Evolutionary conservation across 2,329 filamentous ascomycete species (phyloP), one percentile per base, ranked within the genome.

Genomic region (Paecilomyces sp.): DNA sequence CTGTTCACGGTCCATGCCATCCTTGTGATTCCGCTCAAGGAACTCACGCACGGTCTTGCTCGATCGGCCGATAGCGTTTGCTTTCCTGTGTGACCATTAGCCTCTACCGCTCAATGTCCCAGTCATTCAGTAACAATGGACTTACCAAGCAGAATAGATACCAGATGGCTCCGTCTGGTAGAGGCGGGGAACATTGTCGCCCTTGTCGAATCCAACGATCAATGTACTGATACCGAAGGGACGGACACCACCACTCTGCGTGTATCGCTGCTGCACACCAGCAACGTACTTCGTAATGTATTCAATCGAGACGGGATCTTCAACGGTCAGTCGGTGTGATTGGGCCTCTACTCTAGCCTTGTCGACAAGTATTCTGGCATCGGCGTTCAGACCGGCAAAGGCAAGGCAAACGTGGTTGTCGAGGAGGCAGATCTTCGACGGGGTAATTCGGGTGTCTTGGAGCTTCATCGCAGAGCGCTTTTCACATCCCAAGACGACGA

Each of bases 241-340:
- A 71, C 94, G 84, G 57, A 99, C 94, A 84, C 94, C 94, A 81
- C 94, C 94, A 72, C 92, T 96, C 83, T 99, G 94, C 55, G 94
- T 99, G 83, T 99, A 99, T 77, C 92, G 87, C 83, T 99, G 94
- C 83, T 99, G 94, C 68, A 99, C 94, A 60, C 93, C 91, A 58
- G 94, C 94, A 64, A 99, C 89, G 72, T 97, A 96, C 82, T 99
- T 97, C 72, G 94, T 97, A 74, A 99, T 97, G 83, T 99, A 99
- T 80, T 99, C 94, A 77, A 99, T 95, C 63, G 91, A 93, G 66
- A 96, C 91, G 59, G 94, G 93, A 75, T 99, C 95, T 76, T 99
- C 94, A 61, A 99, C 92, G 3, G 94, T 97, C 69, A 99, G 83
- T 65, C 94, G 89, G 81, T 99, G 94, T 68, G 92, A 96, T 80